Conservation (phyloP, 1,284 basidiomycete genomes). For the Uromyces viciae-fabae region DNA sequence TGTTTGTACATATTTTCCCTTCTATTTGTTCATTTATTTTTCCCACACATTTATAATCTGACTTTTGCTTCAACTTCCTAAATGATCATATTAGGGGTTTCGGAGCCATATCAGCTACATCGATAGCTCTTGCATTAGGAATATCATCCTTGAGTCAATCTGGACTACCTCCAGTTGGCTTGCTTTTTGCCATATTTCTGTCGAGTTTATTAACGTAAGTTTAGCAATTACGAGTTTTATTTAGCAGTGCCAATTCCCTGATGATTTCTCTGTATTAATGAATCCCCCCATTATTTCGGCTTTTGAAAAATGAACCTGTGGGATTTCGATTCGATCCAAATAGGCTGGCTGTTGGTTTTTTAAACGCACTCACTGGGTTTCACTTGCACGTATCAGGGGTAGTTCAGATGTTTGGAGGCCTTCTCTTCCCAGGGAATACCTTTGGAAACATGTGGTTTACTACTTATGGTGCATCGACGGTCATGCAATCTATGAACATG, state of each 20-base stretch:
- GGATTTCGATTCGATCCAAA: background rate
- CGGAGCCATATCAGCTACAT: conserved; percentile 1
- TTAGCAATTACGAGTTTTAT: background rate
- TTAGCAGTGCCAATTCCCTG: background rate
- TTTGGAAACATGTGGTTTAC: conserved; percentile 45
- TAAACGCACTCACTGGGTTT: conserved; percentile 35
- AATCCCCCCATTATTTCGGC: background rate
- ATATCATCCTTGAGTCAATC: conserved; percentile 10
- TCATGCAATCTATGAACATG: conserved; percentile 40
- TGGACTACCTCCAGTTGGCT: conserved; percentile 10
- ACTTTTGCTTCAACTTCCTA: background rate
- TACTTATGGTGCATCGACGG: conserved; percentile 32
- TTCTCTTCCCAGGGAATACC: conserved; percentile 36
- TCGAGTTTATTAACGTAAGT: conserved; percentile 38
- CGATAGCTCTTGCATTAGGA: conserved; percentile 13
- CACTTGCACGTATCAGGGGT: conserved; percentile 31
- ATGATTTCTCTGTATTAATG: background rate
- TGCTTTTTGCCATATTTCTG: conserved; percentile 22
- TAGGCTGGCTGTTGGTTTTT: conserved; percentile 36
- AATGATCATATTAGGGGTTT: conserved; percentile 21
- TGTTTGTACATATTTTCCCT: background rate
- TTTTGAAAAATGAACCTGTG: background rate
- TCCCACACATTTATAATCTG: background rate
- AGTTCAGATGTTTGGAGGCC: conserved; percentile 42
- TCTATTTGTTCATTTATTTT: no score